Evolutionary conservation across 371 early-diverging fungal species (phyloP), one percentile per base, ranked within the genome.

Genomic region (Mucor mucedo): DNA sequence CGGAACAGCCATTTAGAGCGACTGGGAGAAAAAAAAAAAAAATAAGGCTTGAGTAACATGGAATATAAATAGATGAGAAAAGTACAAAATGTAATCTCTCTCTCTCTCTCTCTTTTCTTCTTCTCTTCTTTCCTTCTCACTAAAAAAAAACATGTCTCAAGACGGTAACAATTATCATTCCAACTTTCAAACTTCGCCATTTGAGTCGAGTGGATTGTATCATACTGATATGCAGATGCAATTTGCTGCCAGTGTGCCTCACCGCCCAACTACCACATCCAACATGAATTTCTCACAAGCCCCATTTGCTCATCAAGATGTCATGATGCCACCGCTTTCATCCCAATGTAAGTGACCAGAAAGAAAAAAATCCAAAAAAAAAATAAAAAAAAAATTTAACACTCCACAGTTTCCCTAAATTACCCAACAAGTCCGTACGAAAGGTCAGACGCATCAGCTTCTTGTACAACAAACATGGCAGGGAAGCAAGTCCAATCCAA

Each of bases 401-500:
- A 11, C n/a, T 42, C n/a, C 4, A n/a, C 52, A 67, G 67, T 67
- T 14, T 32, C 57, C 4, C 55, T 41, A 16, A 14, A 9, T 21
- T 67, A 47, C 47, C 44, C 69, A 16, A 40, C 8, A 27, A 68
- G 65, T 21, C 65, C 69, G 32, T 64, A 45, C 56, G 65, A 69
- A 27, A 60, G 69, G 44, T 55, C 57, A 29, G 57, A 59, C 4
- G 52, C 64, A 1, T 14, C 49, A 21, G 28, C 29, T 44, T 29
- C 52, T 29, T 44, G 55, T 55, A 32, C 45, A 2, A 32, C 57
- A 42, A 40, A 6, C 4, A 35, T 11, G 5, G 28, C 38, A 13
- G 52, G 54, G 29, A 69, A 55, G 52, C 64, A 58, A 57, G 33
- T 49, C 40, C 79, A 70, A 57, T 68, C 73, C 32, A 81, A 83